Evolutionary conservation across 1,284 basidiomycete species (phyloP), one percentile per base, ranked within the genome.

Genomic region (Moesziomyces globuligerus): DNA sequence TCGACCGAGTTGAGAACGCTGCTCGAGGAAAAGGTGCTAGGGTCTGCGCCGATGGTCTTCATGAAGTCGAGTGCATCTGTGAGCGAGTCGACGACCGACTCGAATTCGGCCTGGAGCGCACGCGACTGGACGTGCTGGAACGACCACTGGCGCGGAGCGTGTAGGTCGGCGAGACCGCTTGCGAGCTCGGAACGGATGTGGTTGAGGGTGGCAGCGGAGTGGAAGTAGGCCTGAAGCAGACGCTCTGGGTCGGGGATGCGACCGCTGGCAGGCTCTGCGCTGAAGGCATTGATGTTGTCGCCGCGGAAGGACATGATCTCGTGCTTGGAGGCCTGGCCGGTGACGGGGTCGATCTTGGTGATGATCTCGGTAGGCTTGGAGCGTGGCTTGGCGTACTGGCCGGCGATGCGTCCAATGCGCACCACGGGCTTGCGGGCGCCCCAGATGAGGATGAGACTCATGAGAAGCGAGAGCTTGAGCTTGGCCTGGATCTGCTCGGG

Each of bases 21-120:
- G 86, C 3, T 90, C 89, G 17, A 87, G 0, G 87, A 84, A 51
- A 87, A 87, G 10, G 57, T 56, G 56, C 65, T 61, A 4, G 76
- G 76, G 43, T 81, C 78, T 9, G 88, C 86, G 10, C 93, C 93
- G 52, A 97, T 92, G 0, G 93, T 94, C 26, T 87, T 87, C 82
- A 92, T 93, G 81, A 98, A 98, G 80, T 96, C 93, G 21, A 98
- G 87, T 3, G 93, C 92, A 78, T 97, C 93, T 11, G 91, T 89
- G 48, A 98, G 86, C 10, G 90, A 89, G 50, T 91, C 88, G 4
- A 93, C 89, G 59, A 98, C 93, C 15, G 86, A 86, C 75, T 92
- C 89, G 83, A 96, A 98, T 81, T 94, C 91, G 57, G 86, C 85
- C 64, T 89, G 87, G 23, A 95, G 85, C 21, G 89, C 87, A 1